phyloP scores from a whole-genome alignment of 352 stramenopile species.

The Globisporangium middletonii region DNA sequence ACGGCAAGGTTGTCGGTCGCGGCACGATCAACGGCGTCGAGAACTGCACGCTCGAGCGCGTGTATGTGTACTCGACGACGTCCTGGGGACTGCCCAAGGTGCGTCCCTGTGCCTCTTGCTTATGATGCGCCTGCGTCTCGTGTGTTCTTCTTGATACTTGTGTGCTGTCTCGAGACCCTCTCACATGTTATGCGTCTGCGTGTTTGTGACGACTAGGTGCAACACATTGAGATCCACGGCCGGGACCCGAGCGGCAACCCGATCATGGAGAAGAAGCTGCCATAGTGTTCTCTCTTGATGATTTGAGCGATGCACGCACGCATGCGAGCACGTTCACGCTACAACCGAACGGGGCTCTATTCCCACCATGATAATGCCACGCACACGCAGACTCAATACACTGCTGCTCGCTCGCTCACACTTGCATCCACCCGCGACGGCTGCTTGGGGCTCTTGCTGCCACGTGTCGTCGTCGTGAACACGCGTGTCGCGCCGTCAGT shows the following conservation, averaged over 20 bases:
- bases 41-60: slow-evolving; percentile 66
- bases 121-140: background rate
- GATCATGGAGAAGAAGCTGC: slow-evolving; percentile 84
- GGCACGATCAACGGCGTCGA: slow-evolving; percentile 72
- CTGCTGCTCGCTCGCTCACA: background rate
- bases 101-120: background rate
- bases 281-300: slow-evolving; percentile 26
- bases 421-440: background rate
- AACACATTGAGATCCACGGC: slow-evolving; percentile 87
- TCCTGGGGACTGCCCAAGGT: slow-evolving; percentile 84
- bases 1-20: slow-evolving; percentile 64
- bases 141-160: background rate
- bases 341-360: background rate
- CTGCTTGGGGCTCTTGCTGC: background rate
- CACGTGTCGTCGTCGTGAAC: background rate
- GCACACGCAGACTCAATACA: background rate
- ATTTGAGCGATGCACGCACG: background rate
- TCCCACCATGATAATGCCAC: no score
- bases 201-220: slow-evolving; percentile 26
- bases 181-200: background rate
- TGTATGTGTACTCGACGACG: slow-evolving; percentile 82
- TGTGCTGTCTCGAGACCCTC: background rate
- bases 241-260: slow-evolving; percentile 50
- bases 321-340: background rate
- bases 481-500: background rate